Conservation (phyloP, 805 yeast genomes). For the Spathaspora gorwiae region DNA sequence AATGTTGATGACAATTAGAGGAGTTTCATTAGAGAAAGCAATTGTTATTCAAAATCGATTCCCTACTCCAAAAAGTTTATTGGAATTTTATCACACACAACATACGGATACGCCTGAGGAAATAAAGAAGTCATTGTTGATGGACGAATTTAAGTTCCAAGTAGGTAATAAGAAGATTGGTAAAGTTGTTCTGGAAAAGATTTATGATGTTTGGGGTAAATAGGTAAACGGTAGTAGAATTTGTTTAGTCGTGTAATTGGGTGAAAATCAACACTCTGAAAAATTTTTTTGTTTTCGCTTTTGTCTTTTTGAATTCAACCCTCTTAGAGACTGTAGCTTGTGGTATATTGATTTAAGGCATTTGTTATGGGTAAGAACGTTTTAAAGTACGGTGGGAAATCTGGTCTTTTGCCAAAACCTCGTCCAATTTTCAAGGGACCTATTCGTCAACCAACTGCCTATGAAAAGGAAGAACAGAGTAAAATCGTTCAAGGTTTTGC, state of each 20-base stretch:
- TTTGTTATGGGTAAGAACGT: conserved; percentile 46
- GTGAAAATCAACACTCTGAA: no score
- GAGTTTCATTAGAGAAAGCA: conserved; percentile 85
- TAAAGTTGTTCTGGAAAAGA: conserved; percentile 44
- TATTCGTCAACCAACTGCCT: conserved; percentile 44
- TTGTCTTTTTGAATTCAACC: no score
- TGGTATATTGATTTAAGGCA: not conserved
- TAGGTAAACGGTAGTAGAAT: not conserved
- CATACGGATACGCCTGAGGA: conserved; percentile 13
- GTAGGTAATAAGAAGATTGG: conserved; percentile 52
- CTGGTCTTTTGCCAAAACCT: conserved; percentile 78
- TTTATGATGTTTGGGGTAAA: conserved; percentile 53
- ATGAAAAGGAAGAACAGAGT: conserved; percentile 38
- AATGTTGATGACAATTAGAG: conserved; percentile 75
- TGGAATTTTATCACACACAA: conserved; percentile 40
- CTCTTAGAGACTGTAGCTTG: no score
- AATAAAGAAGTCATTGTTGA: conserved; percentile 27
- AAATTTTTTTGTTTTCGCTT: no score
- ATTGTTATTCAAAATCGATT: conserved; percentile 63
- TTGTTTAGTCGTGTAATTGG: not conserved
- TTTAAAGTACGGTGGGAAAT: conserved; percentile 54
- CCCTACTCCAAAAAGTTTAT: conserved; percentile 64
- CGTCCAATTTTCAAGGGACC: conserved; percentile 74
- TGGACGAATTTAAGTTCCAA: conserved; percentile 33
- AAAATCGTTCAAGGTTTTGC: conserved; percentile 63